phyloP scores from a whole-genome alignment of 371 early-diverging fungal genomes.

The Saksenaea oblongispora region DNA sequence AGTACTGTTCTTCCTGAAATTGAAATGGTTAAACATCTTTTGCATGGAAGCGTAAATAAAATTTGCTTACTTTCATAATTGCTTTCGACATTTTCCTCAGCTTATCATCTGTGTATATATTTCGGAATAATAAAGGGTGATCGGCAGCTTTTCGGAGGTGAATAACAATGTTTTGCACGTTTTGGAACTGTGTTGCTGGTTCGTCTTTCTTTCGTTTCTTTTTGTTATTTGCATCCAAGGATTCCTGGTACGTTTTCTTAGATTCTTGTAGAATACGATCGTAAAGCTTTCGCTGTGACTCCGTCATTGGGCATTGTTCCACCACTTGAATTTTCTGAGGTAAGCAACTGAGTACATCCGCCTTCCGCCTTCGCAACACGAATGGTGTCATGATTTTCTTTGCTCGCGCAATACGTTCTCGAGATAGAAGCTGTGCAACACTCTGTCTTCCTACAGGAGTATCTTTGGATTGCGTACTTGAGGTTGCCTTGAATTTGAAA shows the following conservation, averaged over 20 bases:
- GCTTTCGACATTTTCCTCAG: slow-evolving; percentile 68
- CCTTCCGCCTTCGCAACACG: slow-evolving; percentile 74
- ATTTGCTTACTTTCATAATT: slow-evolving; percentile 46
- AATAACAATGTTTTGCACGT: slow-evolving; percentile 72
- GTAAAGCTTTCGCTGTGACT: slow-evolving; percentile 45
- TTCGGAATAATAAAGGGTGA: slow-evolving; percentile 82
- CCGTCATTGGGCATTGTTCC: slow-evolving; percentile 48
- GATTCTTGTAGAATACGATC: slow-evolving; percentile 40
- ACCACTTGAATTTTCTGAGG: slow-evolving; percentile 61
- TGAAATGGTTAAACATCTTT: not conserved
- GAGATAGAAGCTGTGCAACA: slow-evolving; percentile 50
- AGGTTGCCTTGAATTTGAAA: slow-evolving; percentile 54
- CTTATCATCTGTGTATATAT: slow-evolving; percentile 56
- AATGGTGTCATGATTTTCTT: slow-evolving; percentile 82
- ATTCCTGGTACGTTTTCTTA: slow-evolving; percentile 23
- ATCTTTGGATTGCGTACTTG: slow-evolving; percentile 5
- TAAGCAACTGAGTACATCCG: slow-evolving; percentile 68
- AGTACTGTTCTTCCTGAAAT: slow-evolving; percentile 39
- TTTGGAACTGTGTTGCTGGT: slow-evolving; percentile 19
- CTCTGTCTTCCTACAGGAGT: slow-evolving; percentile 4
- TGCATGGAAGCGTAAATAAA: not conserved
- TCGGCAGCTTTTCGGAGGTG: slow-evolving; percentile 85
- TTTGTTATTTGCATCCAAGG: slow-evolving; percentile 12
- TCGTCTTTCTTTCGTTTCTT: slow-evolving; percentile 1
- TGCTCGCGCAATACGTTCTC: slow-evolving; percentile 66